Evolutionary conservation across 345 rosid species (phyloP).

Genomic region (Ricinus communis): DNA sequence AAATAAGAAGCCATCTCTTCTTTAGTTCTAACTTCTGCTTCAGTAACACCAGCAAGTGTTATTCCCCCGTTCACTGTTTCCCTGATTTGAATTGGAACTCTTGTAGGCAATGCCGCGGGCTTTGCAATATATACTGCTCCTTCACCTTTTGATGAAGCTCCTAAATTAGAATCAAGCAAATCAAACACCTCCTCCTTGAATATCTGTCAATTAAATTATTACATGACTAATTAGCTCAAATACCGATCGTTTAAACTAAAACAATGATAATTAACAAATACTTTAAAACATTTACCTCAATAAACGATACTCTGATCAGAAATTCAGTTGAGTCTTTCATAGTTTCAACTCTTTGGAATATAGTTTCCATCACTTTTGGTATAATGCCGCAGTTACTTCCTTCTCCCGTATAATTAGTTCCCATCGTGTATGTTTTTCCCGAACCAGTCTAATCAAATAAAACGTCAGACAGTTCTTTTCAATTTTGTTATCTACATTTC

Average conservation of each 20-base stretch:
- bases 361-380: constrained; percentile 81
- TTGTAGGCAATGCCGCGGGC: constrained; percentile 42
- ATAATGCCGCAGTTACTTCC: constrained; percentile 60
- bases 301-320: constrained; percentile 84
- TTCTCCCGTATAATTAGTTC: constrained; percentile 77
- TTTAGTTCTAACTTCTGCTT: constrained; percentile 78
- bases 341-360: constrained; percentile 54
- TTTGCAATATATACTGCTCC: constrained; percentile 35
- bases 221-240: constrained; percentile 5
- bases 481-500: too few species aligned
- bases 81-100: constrained; percentile 83
- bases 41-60: constrained; percentile 91
- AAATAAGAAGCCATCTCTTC: constrained; percentile 86
- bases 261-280: too few species aligned
- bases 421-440: constrained; percentile 95
- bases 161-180: constrained; percentile 66
- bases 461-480: too few species aligned
- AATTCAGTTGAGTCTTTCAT: constrained; percentile 52
- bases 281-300: too few species aligned
- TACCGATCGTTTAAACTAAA: not conserved
- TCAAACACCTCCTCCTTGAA: constrained; percentile 97
- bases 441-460: constrained; percentile 89
- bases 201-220: constrained; percentile 44
- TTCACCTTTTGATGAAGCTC: constrained; percentile 47
- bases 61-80: constrained; percentile 92